Base-by-base conservation (phyloP, 352 stramenopile species). In the Plasmopara halstedii region DNA sequence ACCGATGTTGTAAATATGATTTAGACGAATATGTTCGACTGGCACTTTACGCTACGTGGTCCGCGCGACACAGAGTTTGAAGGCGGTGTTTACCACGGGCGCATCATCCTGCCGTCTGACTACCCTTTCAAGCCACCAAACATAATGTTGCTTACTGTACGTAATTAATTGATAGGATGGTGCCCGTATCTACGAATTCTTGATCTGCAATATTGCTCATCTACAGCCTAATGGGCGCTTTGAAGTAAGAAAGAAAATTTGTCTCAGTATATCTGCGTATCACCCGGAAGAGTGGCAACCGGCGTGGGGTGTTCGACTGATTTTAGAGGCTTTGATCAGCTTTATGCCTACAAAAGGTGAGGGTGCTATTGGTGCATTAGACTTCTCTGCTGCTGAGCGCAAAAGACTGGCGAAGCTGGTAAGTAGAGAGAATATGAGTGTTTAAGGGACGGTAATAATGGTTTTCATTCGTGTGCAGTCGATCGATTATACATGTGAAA, bases 31-130 rank as follows among this genome's bases (percentile, higher is more conserved):
- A 90, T 94, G 66, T 95, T 95, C 57, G 79, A 94, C 51, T 96
- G 85, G 85, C 95, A 99, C 57, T 99, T 99, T 64, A 99, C 95
- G 10, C 93, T 99, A 44, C 87, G 96, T n/a, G 96, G 96, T 11
- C 93, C 96, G 3, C 76, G 75, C 3, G 92, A 91, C 46, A 98
- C 94, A 2, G 93, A 98, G 46, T 99, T 99, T 61, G 87, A 96
- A 43, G 95, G 89, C 14, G 96, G 96, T 15, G 77, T 98, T 18
- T 99, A 99, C 64, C 96, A 99, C 64, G 96, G 96, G 4, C 83
- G 93, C 26, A 99, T 99, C 56, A 73, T 98, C 15, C 69, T 98
- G 23, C 92, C 93, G 21, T 67, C 83, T 4, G 86, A 97, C 44
- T 98, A 97, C 55, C 93, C 92, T 27, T 97, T 97, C 69, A 97